Base-by-base conservation (phyloP, 2,329 filamentous ascomycete species). In the Penicillium brevicompactum region DNA sequence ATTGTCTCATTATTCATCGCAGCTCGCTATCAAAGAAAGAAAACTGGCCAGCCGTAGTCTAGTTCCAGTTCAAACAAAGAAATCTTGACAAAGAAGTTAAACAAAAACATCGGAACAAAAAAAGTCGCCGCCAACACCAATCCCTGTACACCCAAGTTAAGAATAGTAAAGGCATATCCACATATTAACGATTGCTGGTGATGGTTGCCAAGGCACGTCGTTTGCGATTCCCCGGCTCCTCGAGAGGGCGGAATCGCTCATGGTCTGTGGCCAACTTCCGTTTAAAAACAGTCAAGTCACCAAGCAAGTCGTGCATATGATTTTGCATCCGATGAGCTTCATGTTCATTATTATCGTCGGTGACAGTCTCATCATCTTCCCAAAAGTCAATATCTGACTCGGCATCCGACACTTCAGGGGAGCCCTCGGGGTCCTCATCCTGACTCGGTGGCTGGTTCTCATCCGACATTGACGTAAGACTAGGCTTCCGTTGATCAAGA, bases 181-280 rank as follows among this genome's bases (percentile, higher is more conserved):
- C 47, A 54, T 21, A 48, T 48, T 61, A 72, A 53, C 59, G 62
- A 53, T 60, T 67, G 54, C 71, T 72, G 31, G 59, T 51, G 45
- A 75, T 65, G 34, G 58, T 53, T 16, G 69, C 63, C 53, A 75
- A 60, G 4, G 64, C 70, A 24, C 70, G 70, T 37, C 72, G 62
- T 53, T 66, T 69, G 14, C 58, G 65, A 43, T 61, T 55, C 13
- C 57, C 59, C 1, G 49, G 56, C 24, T 64, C 64, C 45, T 67
- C 64, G 21, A 53, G 60, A 5, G 69, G 66, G 13, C 70, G 69
- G 53, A 76, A 77, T 53, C 74, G 69, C 45, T 76, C 72, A 58
- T 75, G 71, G 37, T 97, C 94, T 66, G 94, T 91, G 6, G 85
- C 87, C 59, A 97, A 86, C 78, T 96, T 97, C 67, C 86, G 86